Conservation (phyloP, 495 filamentous ascomycete species). For the Annulohypoxylon stygium region DNA sequence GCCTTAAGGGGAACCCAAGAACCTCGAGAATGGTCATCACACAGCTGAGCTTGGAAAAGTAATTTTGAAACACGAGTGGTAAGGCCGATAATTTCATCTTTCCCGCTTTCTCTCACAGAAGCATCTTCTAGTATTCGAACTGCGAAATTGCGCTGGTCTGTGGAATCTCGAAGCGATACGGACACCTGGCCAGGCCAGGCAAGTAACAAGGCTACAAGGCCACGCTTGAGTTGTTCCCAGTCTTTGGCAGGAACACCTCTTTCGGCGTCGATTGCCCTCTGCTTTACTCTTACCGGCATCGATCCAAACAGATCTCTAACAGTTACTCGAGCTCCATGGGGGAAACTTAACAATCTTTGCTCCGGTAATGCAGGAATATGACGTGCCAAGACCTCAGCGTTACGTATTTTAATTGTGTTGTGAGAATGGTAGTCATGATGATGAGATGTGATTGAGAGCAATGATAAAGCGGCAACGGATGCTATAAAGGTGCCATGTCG, state of each 20-base stretch:
- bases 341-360: slow-evolving; percentile 66
- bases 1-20: slow-evolving; percentile 79
- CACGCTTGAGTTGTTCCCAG: slow-evolving; percentile 75
- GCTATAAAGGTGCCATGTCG: slow-evolving; percentile 80
- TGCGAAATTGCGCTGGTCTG: slow-evolving; percentile 34
- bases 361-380: slow-evolving; percentile 73
- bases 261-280: slow-evolving; percentile 73
- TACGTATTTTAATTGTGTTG: slow-evolving; percentile 79
- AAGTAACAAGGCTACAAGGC: slow-evolving; percentile 73
- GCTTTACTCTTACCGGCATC: slow-evolving; percentile 96
- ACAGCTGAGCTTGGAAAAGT: slow-evolving; percentile 73
- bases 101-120: slow-evolving; percentile 2
- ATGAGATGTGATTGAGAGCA: slow-evolving; percentile 84
- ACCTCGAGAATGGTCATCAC: slow-evolving; percentile 62
- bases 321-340: slow-evolving; percentile 81
- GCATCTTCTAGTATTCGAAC: slow-evolving; percentile 36
- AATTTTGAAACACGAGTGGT: slow-evolving; percentile 63
- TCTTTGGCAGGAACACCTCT: slow-evolving; percentile 61
- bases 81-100: slow-evolving; percentile 38
- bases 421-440: slow-evolving; percentile 72
- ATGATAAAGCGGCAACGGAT: slow-evolving; percentile 79
- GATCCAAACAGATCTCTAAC: slow-evolving; percentile 93
- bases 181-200: slow-evolving; percentile 67
- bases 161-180: slow-evolving; percentile 60
- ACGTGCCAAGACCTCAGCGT: slow-evolving; percentile 75